phyloP scores from a whole-genome alignment of 1,139 yeast genomes.

The Ashbya aceris region DNA sequence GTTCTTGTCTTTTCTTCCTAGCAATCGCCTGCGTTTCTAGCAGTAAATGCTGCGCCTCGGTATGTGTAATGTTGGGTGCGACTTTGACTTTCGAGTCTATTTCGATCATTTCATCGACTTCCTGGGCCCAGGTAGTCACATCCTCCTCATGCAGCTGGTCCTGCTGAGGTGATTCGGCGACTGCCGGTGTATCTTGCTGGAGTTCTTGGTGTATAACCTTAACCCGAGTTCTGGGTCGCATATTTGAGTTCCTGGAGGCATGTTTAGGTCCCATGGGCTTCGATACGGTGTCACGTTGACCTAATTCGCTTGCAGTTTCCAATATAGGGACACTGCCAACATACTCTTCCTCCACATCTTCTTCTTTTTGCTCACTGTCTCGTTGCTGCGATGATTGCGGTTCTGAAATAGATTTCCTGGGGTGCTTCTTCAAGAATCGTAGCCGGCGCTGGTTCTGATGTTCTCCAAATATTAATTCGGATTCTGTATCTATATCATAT shows the following conservation, averaged over 20 bases:
- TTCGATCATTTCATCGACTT: constrained; percentile 5
- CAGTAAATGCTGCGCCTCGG: constrained; percentile 16
- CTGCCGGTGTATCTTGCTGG: background rate
- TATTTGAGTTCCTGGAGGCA: constrained; percentile 1
- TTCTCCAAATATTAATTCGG: constrained; percentile 63
- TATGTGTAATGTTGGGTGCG: constrained; percentile 13
- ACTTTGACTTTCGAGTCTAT: constrained; percentile 5
- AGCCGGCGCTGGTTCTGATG: constrained; percentile 57
- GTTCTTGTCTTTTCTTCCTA: constrained; percentile 20
- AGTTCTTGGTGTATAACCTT: constrained; percentile 3
- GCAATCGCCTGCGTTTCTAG: constrained; percentile 16
- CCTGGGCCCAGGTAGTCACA: constrained; percentile 1
- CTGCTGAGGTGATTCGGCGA: background rate
- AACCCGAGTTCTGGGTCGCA: constrained; percentile 1
- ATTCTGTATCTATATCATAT: constrained; percentile 62
- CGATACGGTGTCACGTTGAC: background rate
- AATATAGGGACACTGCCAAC: background rate
- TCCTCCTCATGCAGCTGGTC: constrained; percentile 2
- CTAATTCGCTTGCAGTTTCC: background rate
- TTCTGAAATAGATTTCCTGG: constrained; percentile 1
- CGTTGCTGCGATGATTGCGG: constrained; percentile 1
- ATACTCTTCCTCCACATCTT: background rate
- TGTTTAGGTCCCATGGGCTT: background rate
- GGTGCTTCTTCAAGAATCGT: constrained; percentile 30
- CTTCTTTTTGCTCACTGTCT: background rate